phyloP scores from a whole-genome alignment of 768 basidiomycete species.

The Podaxis sp. region DNA sequence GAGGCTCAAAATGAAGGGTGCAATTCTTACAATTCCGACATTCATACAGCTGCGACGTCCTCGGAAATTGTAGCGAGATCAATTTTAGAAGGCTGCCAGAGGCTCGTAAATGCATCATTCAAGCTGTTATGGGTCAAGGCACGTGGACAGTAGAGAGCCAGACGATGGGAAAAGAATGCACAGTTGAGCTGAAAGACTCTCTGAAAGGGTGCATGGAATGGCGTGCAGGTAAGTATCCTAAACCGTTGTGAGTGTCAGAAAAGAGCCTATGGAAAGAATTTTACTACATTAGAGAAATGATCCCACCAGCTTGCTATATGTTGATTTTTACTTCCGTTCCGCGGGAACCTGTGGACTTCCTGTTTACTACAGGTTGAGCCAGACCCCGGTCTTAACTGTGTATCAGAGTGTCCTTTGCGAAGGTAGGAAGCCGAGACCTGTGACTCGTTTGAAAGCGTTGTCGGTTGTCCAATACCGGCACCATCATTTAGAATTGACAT shows the following conservation, averaged over 20 bases:
- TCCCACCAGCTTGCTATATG: no score
- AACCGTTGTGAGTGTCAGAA: constrained; percentile 6
- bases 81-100: constrained; percentile 48
- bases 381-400: no score
- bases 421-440: no score
- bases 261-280: constrained; percentile 15
- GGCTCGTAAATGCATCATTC: constrained; percentile 49
- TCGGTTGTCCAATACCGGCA: no score
- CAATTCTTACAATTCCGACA: constrained; percentile 64
- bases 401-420: no score
- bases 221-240: constrained; percentile 50
- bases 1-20: not conserved
- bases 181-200: constrained; percentile 66
- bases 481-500: no score
- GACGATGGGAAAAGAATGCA: constrained; percentile 26
- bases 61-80: constrained; percentile 72
- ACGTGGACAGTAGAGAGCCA: not conserved
- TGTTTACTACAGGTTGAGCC: no score
- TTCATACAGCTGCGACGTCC: constrained; percentile 84
- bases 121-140: constrained; percentile 42
- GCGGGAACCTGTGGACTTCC: no score
- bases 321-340: no score
- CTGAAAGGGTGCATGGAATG: constrained; percentile 68
- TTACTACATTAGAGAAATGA: no score
- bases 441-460: no score